Conservation (phyloP, 148 eudicot species). For the Rhododendron kiyosumense region DNA sequence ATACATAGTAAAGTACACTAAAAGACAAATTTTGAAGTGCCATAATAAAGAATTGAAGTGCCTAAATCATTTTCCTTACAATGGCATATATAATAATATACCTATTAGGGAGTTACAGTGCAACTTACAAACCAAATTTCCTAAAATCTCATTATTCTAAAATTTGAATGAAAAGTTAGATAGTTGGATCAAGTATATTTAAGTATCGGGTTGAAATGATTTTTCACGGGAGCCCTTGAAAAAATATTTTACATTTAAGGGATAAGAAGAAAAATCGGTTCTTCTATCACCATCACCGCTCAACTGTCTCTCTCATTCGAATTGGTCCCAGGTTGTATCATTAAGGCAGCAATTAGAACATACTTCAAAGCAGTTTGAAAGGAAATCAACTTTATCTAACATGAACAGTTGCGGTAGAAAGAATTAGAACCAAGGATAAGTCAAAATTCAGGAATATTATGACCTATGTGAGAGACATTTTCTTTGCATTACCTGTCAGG, state of each 20-base stretch:
- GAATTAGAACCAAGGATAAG: background rate
- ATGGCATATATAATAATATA: no score
- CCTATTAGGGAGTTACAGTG: no score
- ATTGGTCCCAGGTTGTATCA: background rate
- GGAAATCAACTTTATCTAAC: background rate
- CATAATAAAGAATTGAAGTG: no score
- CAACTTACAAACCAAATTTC: no score
- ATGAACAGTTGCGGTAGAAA: background rate
- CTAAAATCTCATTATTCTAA: no score
- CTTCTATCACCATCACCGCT: background rate
- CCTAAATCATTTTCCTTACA: no score
- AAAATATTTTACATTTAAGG: background rate
- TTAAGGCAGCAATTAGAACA: background rate
- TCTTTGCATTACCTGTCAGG: slow-evolving; percentile 51
- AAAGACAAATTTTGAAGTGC: no score
- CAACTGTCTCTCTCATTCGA: background rate
- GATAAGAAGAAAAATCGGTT: background rate
- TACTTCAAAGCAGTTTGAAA: background rate
- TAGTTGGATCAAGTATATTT: no score
- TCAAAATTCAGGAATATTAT: background rate
- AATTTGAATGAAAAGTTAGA: no score
- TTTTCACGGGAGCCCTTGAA: no score
- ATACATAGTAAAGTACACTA: no score
- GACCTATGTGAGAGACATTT: background rate
- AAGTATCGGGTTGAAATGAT: no score